Evolutionary conservation across 106 monocot species (phyloP), one percentile per base, ranked within the genome.

Genomic region (Posidonia australis): DNA sequence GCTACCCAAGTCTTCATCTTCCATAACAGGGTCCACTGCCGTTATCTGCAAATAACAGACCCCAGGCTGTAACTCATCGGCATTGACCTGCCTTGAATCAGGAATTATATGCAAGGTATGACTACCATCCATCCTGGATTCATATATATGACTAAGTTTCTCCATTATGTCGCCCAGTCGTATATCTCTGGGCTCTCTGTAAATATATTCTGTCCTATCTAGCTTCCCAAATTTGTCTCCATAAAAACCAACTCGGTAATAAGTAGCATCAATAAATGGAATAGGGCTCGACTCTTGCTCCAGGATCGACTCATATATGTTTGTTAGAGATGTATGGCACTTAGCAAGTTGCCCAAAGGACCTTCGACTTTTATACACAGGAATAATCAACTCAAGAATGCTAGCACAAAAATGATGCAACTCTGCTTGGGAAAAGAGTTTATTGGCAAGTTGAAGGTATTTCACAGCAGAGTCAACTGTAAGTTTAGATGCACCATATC

Each of bases 131-230:
- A 91, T 91, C 53, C 78, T 82, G 9, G 83, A 82, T 60, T 91
- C 91, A 46, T 91, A 99, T 56, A 88, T 88, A 64, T 85, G 87
- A 60, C 91, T 91, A 10, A 91, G 72, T 67, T 99, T 99, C 59
- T 88, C 98, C 98, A 99, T 99, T 65, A 99, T 99, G 71, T 99
- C 98, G 63, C 98, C 98, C 24, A 99, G 53, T 28, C 98, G 87
- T 23, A 99, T 91, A 80, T 99, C 91, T 30, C 91, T 41, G 30
- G 90, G 83, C 51, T 99, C 98, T 26, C 98, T 77, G 49, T 90
- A 98, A 3, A 99, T 77, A 72, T 91, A 99, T 60, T 99, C 98
- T 54, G 81, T 85, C 63, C 72, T 69, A 49, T 99, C 72, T 24
- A 92, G 70, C 60, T 88, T 99, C 24, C 85, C 98, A 72, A 99